phyloP scores from a whole-genome alignment of 139 green algal genomes.

The Ulvella scutata region DNA sequence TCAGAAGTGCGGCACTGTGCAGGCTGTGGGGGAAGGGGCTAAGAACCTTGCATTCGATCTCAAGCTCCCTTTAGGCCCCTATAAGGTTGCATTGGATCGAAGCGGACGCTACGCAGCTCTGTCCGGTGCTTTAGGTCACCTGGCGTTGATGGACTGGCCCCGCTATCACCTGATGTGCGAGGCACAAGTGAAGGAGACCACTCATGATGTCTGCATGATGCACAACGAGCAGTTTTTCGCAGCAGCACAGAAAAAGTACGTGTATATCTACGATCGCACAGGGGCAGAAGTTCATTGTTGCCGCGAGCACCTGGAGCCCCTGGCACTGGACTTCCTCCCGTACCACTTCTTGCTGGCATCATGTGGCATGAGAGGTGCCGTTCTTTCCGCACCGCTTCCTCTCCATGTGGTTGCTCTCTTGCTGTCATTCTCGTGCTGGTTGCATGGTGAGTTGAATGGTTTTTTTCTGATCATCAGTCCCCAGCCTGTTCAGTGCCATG shows the following conservation, averaged over 20 bases:
- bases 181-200: slow-evolving; percentile 83
- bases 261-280: slow-evolving; percentile 97
- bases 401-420: too few species aligned
- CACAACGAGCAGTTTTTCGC: slow-evolving; percentile 97
- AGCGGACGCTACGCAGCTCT: slow-evolving; percentile 70
- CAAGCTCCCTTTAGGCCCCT: slow-evolving; percentile 59
- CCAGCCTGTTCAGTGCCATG: too few species aligned
- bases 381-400: too few species aligned
- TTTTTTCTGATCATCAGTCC: too few species aligned
- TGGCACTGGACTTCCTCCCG: slow-evolving; percentile 76
- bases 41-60: slow-evolving; percentile 81
- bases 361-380: slow-evolving; percentile 41
- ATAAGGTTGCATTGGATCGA: slow-evolving; percentile 58
- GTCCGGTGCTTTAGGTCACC: slow-evolving; percentile 71
- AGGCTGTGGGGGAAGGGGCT: slow-evolving; percentile 37
- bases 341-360: slow-evolving; percentile 91
- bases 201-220: slow-evolving; percentile 72
- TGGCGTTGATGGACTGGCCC: slow-evolving; percentile 87
- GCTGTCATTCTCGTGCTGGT: too few species aligned
- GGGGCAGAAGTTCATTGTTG: slow-evolving; percentile 94
- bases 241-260: slow-evolving; percentile 81
- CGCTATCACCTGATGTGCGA: slow-evolving; percentile 54
- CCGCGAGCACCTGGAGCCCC: slow-evolving; percentile 35
- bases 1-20: slow-evolving; percentile 30
- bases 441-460: too few species aligned